Evolutionary conservation across 306 rosid species (phyloP).

Genomic region (Cucurbita pepo): DNA sequence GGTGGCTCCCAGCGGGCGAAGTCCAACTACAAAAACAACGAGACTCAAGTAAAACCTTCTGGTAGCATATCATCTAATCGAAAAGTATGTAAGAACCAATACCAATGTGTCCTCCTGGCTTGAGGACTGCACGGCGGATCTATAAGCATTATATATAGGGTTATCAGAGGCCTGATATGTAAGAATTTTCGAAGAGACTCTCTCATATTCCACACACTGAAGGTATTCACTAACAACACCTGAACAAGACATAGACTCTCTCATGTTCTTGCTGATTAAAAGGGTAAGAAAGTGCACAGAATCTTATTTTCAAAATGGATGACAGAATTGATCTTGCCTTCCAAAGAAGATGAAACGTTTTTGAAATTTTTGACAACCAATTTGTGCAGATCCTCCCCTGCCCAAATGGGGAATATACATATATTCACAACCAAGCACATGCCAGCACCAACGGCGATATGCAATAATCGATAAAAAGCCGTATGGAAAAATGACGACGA

Average conservation of each 20-base stretch:
- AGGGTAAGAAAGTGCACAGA: not conserved
- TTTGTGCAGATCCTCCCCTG: conserved; percentile 92
- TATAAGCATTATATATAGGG: conserved; percentile 66
- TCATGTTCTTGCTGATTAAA: not conserved
- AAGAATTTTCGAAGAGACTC: conserved; percentile 85
- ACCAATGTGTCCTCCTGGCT: conserved; percentile 90
- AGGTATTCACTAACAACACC: conserved; percentile 71
- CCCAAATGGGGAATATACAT: conserved; percentile 82
- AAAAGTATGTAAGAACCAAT: conserved; percentile 7
- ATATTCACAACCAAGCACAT: conserved; percentile 67
- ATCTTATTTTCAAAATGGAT: not conserved
- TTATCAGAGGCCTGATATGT: conserved; percentile 85
- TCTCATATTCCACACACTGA: conserved; percentile 61
- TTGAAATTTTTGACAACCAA: conserved; percentile 75
- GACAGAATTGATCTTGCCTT: conserved; percentile 29
- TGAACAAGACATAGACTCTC: conserved; percentile 4
- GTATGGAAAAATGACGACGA: conserved; percentile 55
- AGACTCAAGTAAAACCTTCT: not conserved
- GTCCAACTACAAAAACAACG: conserved; percentile 43
- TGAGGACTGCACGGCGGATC: conserved; percentile 81
- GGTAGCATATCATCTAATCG: not conserved
- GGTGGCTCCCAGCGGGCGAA: conserved; percentile 98
- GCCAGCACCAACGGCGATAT: conserved; percentile 73
- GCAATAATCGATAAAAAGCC: conserved; percentile 53
- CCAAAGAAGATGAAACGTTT: conserved; percentile 77